A percentile compares a stretch with the other conserved stretches of the same genome.
These are phyloP conservation scores for Pythium phragmiticola DNA, from an alignment of 352 stramenopile genomes.

Conservation along the genomic window DNA sequence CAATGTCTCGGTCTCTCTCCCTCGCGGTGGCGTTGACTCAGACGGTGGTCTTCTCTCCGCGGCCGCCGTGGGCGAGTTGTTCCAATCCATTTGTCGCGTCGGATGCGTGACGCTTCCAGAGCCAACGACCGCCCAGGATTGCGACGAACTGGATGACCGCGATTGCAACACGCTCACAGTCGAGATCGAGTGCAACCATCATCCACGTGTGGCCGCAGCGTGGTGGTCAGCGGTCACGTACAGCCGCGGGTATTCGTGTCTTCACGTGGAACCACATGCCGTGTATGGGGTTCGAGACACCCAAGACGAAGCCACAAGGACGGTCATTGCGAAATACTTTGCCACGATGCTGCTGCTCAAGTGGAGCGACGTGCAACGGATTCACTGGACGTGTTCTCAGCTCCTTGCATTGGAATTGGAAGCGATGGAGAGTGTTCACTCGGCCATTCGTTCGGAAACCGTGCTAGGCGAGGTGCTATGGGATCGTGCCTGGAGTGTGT, in stretches of 20 bases:
- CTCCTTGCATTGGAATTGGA: neutral
- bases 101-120: neutral
- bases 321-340: neutral
- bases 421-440: neutral
- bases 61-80: neutral
- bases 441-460: neutral
- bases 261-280: neutral
- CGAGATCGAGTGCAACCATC: neutral
- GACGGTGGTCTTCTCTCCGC: neutral
- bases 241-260: constrained; percentile 3
- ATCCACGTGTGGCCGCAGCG: neutral
- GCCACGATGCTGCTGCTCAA: neutral
- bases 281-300: neutral
- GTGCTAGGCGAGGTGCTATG: neutral
- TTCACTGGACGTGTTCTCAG: neutral
- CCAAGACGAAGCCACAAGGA: neutral
- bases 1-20: neutral
- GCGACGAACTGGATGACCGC: neutral
- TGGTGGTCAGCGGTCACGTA: constrained; percentile 16
- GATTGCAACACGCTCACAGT: neutral
- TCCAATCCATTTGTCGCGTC: constrained; percentile 6
- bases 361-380: neutral
- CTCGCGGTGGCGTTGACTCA: neutral
- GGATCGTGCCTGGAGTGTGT: constrained; percentile 4
- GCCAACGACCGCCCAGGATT: neutral